A percentile compares a stretch with the other conserved stretches of the same genome.
phyloP scores from a whole-genome alignment of 2,329 filamentous ascomycete species.

The Hypoxylon sp. region DNA sequence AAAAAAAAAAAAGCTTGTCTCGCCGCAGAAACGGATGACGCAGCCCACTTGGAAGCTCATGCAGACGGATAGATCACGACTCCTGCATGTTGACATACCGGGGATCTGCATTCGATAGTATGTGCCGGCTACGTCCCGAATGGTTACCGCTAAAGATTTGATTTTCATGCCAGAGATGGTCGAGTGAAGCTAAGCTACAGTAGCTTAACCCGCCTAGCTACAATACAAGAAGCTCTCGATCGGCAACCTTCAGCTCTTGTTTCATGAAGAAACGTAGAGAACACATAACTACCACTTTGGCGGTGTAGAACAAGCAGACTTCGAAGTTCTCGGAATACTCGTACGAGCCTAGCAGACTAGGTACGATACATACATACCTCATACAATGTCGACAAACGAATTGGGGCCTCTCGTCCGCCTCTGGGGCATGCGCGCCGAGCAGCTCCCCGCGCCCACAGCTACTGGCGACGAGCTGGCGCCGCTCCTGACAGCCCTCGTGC shows the following conservation, averaged over 20 bases:
- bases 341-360: not conserved
- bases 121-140: not conserved
- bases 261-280: not conserved
- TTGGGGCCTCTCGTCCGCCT: slow-evolving; percentile 62
- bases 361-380: not conserved
- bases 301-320: not conserved
- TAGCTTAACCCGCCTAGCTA: not conserved
- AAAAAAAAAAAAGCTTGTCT: slow-evolving; percentile 22
- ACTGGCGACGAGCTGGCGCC: slow-evolving; percentile 54
- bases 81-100: not conserved
- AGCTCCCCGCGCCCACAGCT: slow-evolving; percentile 55
- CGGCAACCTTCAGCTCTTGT: not conserved
- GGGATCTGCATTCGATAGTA: not conserved
- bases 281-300: not conserved
- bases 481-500: slow-evolving; percentile 61
- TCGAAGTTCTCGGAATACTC: not conserved
- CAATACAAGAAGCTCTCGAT: not conserved
- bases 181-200: not conserved
- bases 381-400: slow-evolving; percentile 34
- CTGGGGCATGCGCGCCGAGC: slow-evolving; percentile 57
- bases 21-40: slow-evolving; percentile 21
- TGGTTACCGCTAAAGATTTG: not conserved
- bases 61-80: not conserved
- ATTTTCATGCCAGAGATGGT: not conserved
- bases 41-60: slow-evolving; percentile 12